These are phyloP conservation scores for Pythium sp. DNA, from an alignment of 352 stramenopile species.

Conservation along the genomic window DNA sequence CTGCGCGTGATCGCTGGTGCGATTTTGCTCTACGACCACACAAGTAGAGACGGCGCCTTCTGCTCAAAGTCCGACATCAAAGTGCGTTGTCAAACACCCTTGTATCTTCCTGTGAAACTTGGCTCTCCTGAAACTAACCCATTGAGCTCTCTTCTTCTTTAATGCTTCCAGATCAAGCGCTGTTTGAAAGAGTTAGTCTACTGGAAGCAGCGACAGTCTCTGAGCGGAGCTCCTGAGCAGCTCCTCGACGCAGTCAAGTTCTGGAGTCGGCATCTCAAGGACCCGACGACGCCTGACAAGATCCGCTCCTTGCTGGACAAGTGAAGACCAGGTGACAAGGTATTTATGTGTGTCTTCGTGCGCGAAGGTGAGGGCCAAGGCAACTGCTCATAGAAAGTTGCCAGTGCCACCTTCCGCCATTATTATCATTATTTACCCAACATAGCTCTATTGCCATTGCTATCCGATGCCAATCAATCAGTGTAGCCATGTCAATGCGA, in stretches of 20 bases:
- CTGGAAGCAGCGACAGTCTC: conserved; percentile 26
- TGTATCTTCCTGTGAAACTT: not conserved
- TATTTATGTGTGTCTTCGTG: conserved; percentile 13
- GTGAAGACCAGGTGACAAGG: not conserved
- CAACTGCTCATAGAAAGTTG: not conserved
- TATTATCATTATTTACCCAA: not conserved
- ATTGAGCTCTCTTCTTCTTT: not conserved
- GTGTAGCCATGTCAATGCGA: not conserved
- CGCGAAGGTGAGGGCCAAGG: not conserved
- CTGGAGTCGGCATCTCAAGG: conserved; percentile 53
- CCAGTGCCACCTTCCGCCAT: not conserved
- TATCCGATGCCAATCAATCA: not conserved
- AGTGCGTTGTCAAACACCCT: conserved; percentile 16
- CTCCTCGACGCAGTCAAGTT: conserved; percentile 52
- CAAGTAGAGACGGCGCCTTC: conserved; percentile 41
- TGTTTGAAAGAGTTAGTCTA: conserved; percentile 53
- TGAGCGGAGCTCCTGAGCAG: conserved; percentile 28
- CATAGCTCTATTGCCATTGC: not conserved
- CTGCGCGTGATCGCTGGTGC: conserved; percentile 52
- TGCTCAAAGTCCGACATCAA: conserved; percentile 56
- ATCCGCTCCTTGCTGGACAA: conserved; percentile 42
- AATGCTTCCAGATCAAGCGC: conserved; percentile 40
- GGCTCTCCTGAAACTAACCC: not conserved
- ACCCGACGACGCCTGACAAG: conserved; percentile 41
- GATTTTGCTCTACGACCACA: conserved; percentile 63